phyloP scores from a whole-genome alignment of 257 asterid genomes.

The Solanum sejunctum region DNA sequence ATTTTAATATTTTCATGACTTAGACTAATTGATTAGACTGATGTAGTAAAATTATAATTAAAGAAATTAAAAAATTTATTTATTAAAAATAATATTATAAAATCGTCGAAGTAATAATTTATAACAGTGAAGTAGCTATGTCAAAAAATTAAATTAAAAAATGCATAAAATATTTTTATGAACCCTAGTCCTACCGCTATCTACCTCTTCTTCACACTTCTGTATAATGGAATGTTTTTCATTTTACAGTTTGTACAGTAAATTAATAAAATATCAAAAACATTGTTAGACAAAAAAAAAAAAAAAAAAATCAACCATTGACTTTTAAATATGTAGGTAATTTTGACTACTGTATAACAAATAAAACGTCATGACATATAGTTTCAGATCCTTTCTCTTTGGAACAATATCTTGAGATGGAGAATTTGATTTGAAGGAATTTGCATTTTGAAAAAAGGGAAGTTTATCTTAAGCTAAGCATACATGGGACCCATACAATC shows the following conservation, averaged over 20 bases:
- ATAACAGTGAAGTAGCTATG: no score
- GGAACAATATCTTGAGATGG: neutral
- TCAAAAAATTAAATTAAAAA: no score
- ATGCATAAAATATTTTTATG: no score
- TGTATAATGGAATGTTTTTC: neutral
- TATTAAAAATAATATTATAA: no score
- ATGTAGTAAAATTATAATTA: no score
- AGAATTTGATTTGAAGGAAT: neutral
- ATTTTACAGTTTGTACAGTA: neutral
- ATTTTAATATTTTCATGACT: no score
- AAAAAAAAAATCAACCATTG: neutral
- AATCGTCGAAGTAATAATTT: no score
- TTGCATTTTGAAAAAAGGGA: neutral
- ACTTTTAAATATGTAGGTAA: neutral
- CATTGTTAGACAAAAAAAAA: neutral
- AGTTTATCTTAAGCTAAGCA: neutral
- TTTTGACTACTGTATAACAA: neutral
- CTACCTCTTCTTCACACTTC: no score
- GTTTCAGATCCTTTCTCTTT: neutral
- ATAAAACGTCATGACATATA: neutral
- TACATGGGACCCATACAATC: neutral
- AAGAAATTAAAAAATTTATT: no score
- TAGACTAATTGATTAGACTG: no score
- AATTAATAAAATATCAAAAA: no score
- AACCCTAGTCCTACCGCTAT: no score